Evolutionary conservation across 768 basidiomycete genomes (phyloP).

Genomic region (Royoungia palumana): DNA sequence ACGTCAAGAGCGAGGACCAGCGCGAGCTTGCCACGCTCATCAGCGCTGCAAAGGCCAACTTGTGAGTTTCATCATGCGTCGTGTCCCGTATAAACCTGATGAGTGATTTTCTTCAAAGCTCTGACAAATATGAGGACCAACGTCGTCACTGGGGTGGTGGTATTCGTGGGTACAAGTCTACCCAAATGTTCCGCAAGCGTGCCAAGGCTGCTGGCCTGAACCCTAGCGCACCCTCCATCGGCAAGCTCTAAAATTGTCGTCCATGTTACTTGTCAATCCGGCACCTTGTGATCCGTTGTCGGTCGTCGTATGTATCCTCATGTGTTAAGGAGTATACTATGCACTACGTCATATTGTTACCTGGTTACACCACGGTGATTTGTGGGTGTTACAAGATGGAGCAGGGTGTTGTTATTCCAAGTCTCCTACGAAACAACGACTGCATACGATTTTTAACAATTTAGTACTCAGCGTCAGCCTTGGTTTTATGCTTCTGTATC

Average conservation of each 20-base stretch:
- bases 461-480: too few species aligned
- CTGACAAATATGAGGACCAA: constrained; percentile 91
- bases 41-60: constrained; percentile 95
- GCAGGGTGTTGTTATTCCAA: too few species aligned
- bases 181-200: constrained; percentile 89
- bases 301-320: constrained; percentile 9
- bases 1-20: constrained; percentile 92
- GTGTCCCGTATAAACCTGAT: constrained; percentile 1
- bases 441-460: too few species aligned
- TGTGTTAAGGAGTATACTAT: constrained; percentile 22
- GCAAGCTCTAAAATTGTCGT: constrained; percentile 54
- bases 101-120: constrained; percentile 37
- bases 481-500: too few species aligned
- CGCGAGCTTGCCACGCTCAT: constrained; percentile 91
- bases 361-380: constrained; percentile 4
- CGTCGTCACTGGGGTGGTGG: constrained; percentile 96
- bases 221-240: constrained; percentile 49
- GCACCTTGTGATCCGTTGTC: background rate
- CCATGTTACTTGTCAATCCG: background rate
- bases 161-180: constrained; percentile 90
- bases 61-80: constrained; percentile 50
- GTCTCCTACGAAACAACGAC: too few species aligned
- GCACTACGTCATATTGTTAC: constrained; percentile 5
- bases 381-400: background rate
- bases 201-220: constrained; percentile 86